Base-by-base conservation (phyloP, 169 alveolate genomes). In the Plasmodium inui region DNA sequence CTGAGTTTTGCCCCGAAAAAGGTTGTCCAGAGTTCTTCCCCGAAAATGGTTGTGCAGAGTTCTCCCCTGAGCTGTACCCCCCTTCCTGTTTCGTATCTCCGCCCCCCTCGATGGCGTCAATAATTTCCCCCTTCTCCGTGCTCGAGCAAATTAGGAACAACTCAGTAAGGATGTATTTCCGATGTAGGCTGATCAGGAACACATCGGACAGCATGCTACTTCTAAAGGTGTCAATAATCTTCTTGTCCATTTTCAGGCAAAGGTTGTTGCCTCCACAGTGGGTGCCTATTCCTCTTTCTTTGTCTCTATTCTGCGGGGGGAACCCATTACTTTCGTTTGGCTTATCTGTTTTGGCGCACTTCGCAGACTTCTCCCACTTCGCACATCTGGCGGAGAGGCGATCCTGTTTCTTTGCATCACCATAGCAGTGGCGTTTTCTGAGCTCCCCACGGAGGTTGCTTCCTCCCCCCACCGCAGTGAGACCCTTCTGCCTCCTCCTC, bases 81-180 rank as follows among this genome's bases (percentile, higher is more conserved):
- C 10, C 57, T 61, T 17, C 81, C 82, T 55, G 41, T 34, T 57
- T 37, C 26, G 32, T 78, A 26, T 30, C 32, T 12, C 9, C 12
- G 34, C 32, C 12, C 14, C 82, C 46, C 67, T 86, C 80, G 50
- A 88, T 70, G 26, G 37, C 32, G 3, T 53, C 72, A 57, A 88
- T 55, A 14, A 88, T 79, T 79, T 76, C 83, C 71, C 82, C 57
- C 32, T 80, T 88, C 71, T 88, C 90, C 53, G 22, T 17, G 7
- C 19, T 22, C 5, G 44, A 57, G 82, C 70, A 9, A 19, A 88
- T 76, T 22, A 39, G 41, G 72, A 37, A 88, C 32, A 80, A 39
- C 82, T 88, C 94, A 3, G 73, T 79, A 3, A 88, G 72, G 26
- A 88, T 79, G 34, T 88, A 88, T 17, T 41, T 88, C 28, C 90